Evolutionary conservation across 179 eudicot species (phyloP).

Genomic region (Patellifolia procumbens): DNA sequence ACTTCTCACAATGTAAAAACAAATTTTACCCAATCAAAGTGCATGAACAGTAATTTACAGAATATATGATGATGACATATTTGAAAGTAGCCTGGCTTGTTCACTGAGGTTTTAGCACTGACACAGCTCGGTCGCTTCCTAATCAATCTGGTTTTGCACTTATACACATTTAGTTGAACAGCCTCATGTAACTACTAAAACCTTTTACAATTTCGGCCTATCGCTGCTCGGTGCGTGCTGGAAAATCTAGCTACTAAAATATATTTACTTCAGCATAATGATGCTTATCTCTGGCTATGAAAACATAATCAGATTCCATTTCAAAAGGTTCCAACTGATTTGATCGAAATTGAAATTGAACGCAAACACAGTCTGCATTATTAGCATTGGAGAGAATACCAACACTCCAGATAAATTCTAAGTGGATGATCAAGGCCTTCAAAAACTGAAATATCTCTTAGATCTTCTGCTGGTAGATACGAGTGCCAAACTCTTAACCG

Average conservation of each 20-base stretch:
- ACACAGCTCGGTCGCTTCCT: not conserved
- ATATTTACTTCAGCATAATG: not conserved
- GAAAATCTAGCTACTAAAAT: not conserved
- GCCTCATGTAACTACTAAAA: not conserved
- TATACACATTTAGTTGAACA: not conserved
- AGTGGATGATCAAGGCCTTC: not conserved
- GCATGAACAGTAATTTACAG: not conserved
- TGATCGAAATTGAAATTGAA: not conserved
- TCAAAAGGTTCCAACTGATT: not conserved
- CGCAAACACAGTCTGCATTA: not conserved
- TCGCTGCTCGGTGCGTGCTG: not conserved
- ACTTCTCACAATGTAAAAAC: not conserved
- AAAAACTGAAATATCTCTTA: not conserved
- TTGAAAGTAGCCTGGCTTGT: not conserved
- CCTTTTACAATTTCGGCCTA: not conserved
- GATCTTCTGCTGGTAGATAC: not conserved
- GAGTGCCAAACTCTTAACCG: not conserved
- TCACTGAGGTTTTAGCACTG: not conserved
- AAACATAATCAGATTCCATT: not conserved
- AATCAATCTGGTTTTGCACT: not conserved
- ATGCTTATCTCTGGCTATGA: not conserved
- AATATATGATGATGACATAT: not conserved
- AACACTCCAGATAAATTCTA: not conserved
- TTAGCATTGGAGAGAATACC: not conserved
- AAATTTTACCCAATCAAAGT: not conserved